A percentile compares a stretch with the other conserved stretches of the same genome.
Conservation (phyloP, 139 green algal genomes). For the Klebsormidium nitens region DNA sequence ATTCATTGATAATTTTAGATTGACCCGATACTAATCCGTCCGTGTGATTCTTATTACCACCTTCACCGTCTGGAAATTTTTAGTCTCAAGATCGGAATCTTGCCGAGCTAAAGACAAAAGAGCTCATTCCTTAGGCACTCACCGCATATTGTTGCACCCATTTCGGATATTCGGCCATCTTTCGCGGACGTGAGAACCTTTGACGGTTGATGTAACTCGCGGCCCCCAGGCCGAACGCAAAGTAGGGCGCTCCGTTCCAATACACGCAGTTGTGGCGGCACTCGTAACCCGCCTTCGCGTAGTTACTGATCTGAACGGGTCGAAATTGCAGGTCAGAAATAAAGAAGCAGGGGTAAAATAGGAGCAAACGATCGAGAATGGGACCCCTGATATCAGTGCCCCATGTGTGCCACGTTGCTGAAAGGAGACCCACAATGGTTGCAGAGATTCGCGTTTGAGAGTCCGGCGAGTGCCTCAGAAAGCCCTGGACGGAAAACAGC, state of each 20-base stretch:
- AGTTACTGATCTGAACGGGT: constrained; percentile 69
- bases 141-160: constrained; percentile 56
- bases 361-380: no score
- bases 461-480: no score
- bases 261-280: constrained; percentile 90
- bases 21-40: no score
- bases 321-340: constrained; percentile 10
- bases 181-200: constrained; percentile 65
- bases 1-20: no score
- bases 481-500: no score
- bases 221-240: constrained; percentile 84
- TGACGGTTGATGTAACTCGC: constrained; percentile 65
- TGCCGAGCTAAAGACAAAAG: constrained; percentile 22
- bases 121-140: neutral
- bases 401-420: no score
- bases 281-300: constrained; percentile 50
- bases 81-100: neutral
- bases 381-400: no score
- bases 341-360: no score
- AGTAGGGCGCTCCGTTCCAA: constrained; percentile 68
- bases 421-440: no score
- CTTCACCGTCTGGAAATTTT: neutral
- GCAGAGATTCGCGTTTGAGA: no score
- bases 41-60: neutral
- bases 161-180: constrained; percentile 60